These are phyloP conservation scores for Nadsonia commutata DNA, from an alignment of 1,139 yeast genomes.

Conservation along the genomic window DNA sequence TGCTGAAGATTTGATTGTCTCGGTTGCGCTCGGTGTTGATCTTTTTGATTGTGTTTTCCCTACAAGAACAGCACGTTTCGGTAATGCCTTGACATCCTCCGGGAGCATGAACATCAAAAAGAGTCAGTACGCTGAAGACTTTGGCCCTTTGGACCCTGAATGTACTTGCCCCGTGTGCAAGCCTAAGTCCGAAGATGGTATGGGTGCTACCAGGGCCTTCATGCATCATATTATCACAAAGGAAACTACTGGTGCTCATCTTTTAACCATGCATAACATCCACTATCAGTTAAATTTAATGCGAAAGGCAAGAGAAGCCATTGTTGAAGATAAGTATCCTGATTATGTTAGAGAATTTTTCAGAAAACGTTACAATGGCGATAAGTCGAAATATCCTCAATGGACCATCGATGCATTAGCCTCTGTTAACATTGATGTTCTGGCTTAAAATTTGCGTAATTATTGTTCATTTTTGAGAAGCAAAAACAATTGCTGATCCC, in stretches of 20 bases:
- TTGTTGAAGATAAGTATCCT: slow-evolving; percentile 26
- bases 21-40: slow-evolving; percentile 33
- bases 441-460: slow-evolving; percentile 5
- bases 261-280: slow-evolving; percentile 29
- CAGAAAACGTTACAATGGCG: slow-evolving; percentile 20
- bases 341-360: slow-evolving; percentile 25
- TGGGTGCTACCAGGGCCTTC: slow-evolving; percentile 27
- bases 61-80: slow-evolving; percentile 32
- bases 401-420: slow-evolving; percentile 30
- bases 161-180: slow-evolving; percentile 29
- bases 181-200: slow-evolving; percentile 21
- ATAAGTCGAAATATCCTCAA: slow-evolving; percentile 21
- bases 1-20: slow-evolving; percentile 31
- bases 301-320: slow-evolving; percentile 27
- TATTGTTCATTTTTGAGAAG: no score
- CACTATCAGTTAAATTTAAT: slow-evolving; percentile 29
- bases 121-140: slow-evolving; percentile 22
- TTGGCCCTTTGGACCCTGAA: slow-evolving; percentile 25
- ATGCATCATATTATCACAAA: slow-evolving; percentile 25
- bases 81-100: slow-evolving; percentile 28
- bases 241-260: slow-evolving; percentile 31
- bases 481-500: no score
- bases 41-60: slow-evolving; percentile 34
- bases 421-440: slow-evolving; percentile 22
- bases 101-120: slow-evolving; percentile 26